Evolutionary conservation across 169 alveolate species (phyloP).

Genomic region (Hepatocystis sp.): DNA sequence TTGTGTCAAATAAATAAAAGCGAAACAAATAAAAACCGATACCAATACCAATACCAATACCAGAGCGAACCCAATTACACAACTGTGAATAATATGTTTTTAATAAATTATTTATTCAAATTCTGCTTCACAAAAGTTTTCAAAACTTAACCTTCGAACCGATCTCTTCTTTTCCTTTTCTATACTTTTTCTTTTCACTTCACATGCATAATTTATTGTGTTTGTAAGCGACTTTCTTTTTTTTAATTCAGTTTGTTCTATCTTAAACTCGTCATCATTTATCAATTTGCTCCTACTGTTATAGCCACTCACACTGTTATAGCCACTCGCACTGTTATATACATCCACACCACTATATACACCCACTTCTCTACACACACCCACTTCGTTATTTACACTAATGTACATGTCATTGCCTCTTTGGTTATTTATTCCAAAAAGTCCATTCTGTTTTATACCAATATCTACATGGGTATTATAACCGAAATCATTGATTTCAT

Average conservation of each 20-base stretch:
- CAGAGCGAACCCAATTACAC: no score
- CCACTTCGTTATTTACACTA: no score
- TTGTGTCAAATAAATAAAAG: no score
- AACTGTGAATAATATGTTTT: no score
- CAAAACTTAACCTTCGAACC: conserved; percentile 12
- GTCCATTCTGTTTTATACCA: neutral
- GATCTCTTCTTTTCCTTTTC: conserved; percentile 29
- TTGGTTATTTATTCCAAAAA: neutral
- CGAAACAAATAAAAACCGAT: no score
- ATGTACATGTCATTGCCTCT: neutral
- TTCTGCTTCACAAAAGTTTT: conserved; percentile 34
- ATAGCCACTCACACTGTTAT: neutral
- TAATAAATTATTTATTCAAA: no score
- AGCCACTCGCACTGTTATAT: neutral
- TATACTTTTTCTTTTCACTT: conserved; percentile 55
- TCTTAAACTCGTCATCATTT: neutral
- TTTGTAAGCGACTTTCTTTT: conserved; percentile 67
- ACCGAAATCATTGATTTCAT: neutral
- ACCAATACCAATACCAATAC: no score
- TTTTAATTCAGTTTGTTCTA: conserved; percentile 16
- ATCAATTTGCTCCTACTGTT: no score
- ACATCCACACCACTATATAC: neutral
- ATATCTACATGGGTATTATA: neutral
- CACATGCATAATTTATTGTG: conserved; percentile 71
- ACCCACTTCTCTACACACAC: neutral